Evolutionary conservation across 495 filamentous ascomycete genomes (phyloP).

Genomic region (Filosporella fistucella): DNA sequence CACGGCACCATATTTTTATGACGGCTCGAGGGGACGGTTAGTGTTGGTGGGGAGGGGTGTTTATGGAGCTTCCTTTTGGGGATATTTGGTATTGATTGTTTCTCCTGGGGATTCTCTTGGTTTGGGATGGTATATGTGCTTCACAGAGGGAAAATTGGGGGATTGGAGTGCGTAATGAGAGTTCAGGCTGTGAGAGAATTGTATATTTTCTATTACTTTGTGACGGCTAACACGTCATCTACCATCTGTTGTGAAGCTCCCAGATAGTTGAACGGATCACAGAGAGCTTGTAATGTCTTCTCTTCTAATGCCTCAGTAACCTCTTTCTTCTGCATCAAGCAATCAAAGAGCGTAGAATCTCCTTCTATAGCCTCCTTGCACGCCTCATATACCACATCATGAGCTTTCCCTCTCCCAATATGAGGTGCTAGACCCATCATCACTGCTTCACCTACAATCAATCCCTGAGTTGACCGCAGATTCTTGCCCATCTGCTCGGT

Average conservation of each 20-base stretch:
- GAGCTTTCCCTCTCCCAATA: conserved; percentile 42
- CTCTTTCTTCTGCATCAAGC: conserved; percentile 31
- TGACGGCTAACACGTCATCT: conserved; percentile 40
- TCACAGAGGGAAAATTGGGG: conserved; percentile 53
- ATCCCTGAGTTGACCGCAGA: conserved; percentile 39
- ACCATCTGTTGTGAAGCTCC: conserved; percentile 44
- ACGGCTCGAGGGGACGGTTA: no score
- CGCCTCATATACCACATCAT: conserved; percentile 51
- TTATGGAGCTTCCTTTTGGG: no score
- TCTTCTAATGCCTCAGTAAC: conserved; percentile 35
- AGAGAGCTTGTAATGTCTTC: conserved; percentile 34
- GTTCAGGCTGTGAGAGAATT: no score
- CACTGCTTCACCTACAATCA: conserved; percentile 52
- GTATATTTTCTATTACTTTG: neutral
- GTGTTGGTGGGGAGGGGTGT: no score
- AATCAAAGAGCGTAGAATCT: conserved; percentile 32
- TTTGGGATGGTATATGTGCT: no score
- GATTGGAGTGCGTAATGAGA: conserved; percentile 51
- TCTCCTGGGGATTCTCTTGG: conserved; percentile 69
- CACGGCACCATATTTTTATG: no score
- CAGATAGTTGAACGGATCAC: conserved; percentile 47
- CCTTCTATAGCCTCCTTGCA: conserved; percentile 44
- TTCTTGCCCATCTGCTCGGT: conserved; percentile 40
- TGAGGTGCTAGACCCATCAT: conserved; percentile 51
- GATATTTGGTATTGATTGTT: no score